phyloP scores from a whole-genome alignment of 768 basidiomycete species.

The Nidularia pulvinata region DNA sequence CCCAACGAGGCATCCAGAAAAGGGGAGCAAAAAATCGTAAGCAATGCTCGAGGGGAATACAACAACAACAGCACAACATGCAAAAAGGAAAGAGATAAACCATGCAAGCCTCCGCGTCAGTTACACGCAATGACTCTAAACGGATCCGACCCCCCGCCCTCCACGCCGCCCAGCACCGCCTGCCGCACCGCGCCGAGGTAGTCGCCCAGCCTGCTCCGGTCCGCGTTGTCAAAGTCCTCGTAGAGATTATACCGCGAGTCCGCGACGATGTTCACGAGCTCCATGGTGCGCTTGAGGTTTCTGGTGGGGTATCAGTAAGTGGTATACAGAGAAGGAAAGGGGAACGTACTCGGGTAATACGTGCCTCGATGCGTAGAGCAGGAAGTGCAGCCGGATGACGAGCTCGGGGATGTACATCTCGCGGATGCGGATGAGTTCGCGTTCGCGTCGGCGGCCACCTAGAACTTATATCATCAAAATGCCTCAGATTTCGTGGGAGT shows the following conservation, averaged over 20 bases:
- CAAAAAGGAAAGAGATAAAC: too few species aligned
- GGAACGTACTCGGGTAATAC: conserved; percentile 66
- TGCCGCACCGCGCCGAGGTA: conserved; percentile 77
- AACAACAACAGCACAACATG: too few species aligned
- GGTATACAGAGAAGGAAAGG: not conserved
- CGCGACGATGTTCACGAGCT: conserved; percentile 83
- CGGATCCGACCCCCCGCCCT: conserved; percentile 77
- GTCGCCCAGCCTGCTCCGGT: conserved; percentile 61
- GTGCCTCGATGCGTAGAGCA: conserved; percentile 63
- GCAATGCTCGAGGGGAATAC: too few species aligned
- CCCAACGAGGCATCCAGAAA: too few species aligned
- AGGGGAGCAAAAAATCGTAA: too few species aligned
- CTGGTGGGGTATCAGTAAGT: conserved; percentile 29
- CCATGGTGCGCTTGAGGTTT: conserved; percentile 72
- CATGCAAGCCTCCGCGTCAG: not conserved
- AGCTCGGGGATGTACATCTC: conserved; percentile 91
- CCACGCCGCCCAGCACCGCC: conserved; percentile 71
- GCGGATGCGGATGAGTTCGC: conserved; percentile 78
- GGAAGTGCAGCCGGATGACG: conserved; percentile 79
- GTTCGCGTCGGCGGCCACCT: conserved; percentile 52
- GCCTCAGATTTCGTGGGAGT: not conserved
- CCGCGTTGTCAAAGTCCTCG: conserved; percentile 74
- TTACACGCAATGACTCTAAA: conserved; percentile 43
- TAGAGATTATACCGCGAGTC: conserved; percentile 87
- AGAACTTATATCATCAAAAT: conserved; percentile 3